Conservation (phyloP, 2,329 filamentous ascomycete genomes). For the Apiospora phragmitis region DNA sequence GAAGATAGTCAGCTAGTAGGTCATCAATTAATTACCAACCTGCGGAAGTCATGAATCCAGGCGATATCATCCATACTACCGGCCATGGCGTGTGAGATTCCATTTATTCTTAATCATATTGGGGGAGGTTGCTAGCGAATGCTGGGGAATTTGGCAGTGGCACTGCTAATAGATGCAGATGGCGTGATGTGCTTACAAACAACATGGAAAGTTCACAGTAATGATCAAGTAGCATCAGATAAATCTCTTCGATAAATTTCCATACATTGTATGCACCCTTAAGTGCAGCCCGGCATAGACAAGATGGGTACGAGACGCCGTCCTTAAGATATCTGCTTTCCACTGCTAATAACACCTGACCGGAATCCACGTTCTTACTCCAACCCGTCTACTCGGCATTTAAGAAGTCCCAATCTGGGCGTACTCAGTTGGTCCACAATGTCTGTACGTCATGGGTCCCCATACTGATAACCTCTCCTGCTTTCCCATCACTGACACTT, state of each 20-base stretch:
- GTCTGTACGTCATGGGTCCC: not conserved
- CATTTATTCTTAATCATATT: not conserved
- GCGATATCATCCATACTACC: not conserved
- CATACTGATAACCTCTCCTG: too few species aligned
- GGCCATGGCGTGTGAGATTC: too few species aligned
- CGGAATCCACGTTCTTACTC: too few species aligned
- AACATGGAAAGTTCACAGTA: too few species aligned
- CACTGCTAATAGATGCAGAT: not conserved
- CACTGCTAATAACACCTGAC: not conserved
- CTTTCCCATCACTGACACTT: not conserved
- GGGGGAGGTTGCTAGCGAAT: not conserved
- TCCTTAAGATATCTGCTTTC: not conserved
- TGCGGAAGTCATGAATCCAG: not conserved
- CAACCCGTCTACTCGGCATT: not conserved
- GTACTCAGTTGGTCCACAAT: not conserved
- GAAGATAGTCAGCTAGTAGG: not conserved
- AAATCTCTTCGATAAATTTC: not conserved
- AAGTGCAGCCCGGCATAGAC: too few species aligned
- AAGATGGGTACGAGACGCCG: too few species aligned
- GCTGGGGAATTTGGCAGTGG: not conserved
- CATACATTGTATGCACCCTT: too few species aligned
- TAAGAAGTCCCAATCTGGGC: not conserved
- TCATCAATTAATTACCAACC: too few species aligned
- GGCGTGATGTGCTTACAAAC: not conserved
- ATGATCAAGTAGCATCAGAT: too few species aligned